A percentile compares a stretch with the other conserved stretches of the same genome.
Evolutionary conservation across 495 filamentous ascomycete species (phyloP).

Genomic region (Aspergillus nidulans): DNA sequence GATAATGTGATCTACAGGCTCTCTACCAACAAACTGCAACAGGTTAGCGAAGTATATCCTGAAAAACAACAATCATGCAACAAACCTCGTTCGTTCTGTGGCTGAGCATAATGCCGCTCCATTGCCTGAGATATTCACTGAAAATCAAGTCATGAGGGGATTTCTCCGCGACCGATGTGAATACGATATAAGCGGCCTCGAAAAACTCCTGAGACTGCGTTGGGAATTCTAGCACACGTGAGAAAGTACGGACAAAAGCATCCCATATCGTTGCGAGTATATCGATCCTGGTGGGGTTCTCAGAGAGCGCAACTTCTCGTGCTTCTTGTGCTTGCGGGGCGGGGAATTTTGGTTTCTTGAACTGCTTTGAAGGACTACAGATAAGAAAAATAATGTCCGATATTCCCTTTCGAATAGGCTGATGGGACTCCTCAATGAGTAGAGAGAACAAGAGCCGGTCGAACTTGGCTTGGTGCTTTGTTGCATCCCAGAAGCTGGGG

Average conservation of each 20-base stretch:
- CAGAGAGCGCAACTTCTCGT: constrained; percentile 9
- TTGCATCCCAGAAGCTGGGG: constrained; percentile 52
- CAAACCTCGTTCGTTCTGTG: constrained; percentile 50
- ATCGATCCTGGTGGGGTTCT: constrained; percentile 31
- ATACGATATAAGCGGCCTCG: constrained; percentile 45
- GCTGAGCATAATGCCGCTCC: constrained; percentile 50
- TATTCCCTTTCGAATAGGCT: constrained; percentile 32
- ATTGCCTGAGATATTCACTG: constrained; percentile 45
- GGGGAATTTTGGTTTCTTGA: constrained; percentile 19
- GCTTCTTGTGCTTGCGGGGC: constrained; percentile 6
- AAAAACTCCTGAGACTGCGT: constrained; percentile 55
- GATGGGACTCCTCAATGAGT: constrained; percentile 32
- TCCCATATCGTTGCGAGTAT: constrained; percentile 50
- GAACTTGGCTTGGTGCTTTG: constrained; percentile 45
- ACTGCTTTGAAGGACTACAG: constrained; percentile 25
- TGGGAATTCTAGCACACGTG: constrained; percentile 38
- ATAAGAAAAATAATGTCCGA: constrained; percentile 33
- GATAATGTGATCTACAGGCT: constrained; percentile 44
- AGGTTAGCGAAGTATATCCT: constrained; percentile 4
- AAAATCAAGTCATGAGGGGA: constrained; percentile 48
- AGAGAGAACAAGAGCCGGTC: constrained; percentile 33
- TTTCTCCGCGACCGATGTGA: constrained; percentile 51
- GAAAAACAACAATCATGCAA: neutral
- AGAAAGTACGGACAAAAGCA: constrained; percentile 45
- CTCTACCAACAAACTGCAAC: constrained; percentile 47